These are phyloP conservation scores for Styphnolobium japonicum DNA, from an alignment of 306 rosid species.

Conservation along the genomic window DNA sequence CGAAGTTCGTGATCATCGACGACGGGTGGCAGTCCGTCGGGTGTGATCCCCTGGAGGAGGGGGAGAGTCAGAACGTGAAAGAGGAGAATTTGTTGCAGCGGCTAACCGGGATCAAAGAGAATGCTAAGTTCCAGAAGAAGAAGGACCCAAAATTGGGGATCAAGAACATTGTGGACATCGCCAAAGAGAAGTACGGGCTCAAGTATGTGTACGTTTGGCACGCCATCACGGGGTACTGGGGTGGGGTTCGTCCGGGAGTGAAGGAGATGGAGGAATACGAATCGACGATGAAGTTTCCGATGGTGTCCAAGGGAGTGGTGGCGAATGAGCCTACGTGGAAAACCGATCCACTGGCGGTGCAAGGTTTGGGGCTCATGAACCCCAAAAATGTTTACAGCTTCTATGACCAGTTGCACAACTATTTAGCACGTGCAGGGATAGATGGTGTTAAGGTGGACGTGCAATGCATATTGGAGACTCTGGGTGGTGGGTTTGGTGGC, in stretches of 20 bases:
- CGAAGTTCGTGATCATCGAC: conserved; percentile 83
- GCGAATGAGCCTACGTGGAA: conserved; percentile 87
- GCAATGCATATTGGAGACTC: conserved; percentile 85
- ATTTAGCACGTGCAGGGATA: conserved; percentile 69
- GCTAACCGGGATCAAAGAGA: conserved; percentile 68
- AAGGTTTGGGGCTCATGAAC: conserved; percentile 75
- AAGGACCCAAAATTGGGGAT: conserved; percentile 60
- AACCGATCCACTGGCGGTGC: conserved; percentile 46
- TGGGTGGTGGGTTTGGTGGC: conserved; percentile 77
- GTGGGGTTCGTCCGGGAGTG: conserved; percentile 73
- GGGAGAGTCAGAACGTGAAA: background rate
- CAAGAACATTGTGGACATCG: conserved; percentile 48
- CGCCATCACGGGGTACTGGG: conserved; percentile 95
- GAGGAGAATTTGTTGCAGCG: conserved; percentile 33
- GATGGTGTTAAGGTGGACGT: conserved; percentile 97
- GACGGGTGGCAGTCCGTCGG: conserved; percentile 91
- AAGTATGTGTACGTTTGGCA: conserved; percentile 90
- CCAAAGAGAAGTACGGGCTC: conserved; percentile 64
- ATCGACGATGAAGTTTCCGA: conserved; percentile 53
- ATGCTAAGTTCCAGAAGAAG: conserved; percentile 58
- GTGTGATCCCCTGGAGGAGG: conserved; percentile 28
- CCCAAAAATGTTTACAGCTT: conserved; percentile 62
- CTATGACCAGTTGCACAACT: conserved; percentile 70
- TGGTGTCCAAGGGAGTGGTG: conserved; percentile 53
- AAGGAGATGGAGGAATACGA: conserved; percentile 70